phyloP scores from a whole-genome alignment of 31 red algal genomes.

The Endocladia muricata region DNA sequence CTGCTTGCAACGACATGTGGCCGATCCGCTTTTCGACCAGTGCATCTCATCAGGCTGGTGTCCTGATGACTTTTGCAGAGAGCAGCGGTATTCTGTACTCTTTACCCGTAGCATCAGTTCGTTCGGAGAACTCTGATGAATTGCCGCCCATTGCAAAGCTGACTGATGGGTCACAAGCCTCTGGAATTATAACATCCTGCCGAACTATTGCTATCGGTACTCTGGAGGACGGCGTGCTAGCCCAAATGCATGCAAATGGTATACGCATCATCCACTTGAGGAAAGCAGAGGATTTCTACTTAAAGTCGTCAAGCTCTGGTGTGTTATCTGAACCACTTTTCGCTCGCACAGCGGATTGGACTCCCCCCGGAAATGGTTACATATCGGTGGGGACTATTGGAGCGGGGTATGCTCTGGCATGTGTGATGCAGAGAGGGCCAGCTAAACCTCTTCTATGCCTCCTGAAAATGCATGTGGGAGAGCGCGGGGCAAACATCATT shows the following conservation, averaged over 20 bases:
- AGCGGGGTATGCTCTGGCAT: constrained; percentile 61
- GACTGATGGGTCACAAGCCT: constrained; percentile 42
- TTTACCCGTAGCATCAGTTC: not conserved
- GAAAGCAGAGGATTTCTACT: constrained; percentile 18
- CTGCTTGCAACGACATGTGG: constrained; percentile 74
- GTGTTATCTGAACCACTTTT: constrained; percentile 19
- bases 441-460: constrained; percentile 38
- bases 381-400: constrained; percentile 66
- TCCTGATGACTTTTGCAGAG: constrained; percentile 60
- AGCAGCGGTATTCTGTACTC: constrained; percentile 42
- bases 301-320: constrained; percentile 13
- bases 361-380: constrained; percentile 32
- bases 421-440: constrained; percentile 7
- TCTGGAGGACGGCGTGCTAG: constrained; percentile 52
- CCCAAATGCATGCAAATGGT: constrained; percentile 63
- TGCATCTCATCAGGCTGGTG: constrained; percentile 30
- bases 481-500: constrained; percentile 12
- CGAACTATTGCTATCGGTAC: constrained; percentile 47
- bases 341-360: constrained; percentile 46
- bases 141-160: constrained; percentile 27
- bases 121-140: not conserved
- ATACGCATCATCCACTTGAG: constrained; percentile 48
- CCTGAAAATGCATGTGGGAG: constrained; percentile 30
- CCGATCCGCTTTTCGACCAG: constrained; percentile 30
- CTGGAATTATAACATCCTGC: constrained; percentile 11